These are phyloP conservation scores for Papiliotrema fonsecae DNA, from an alignment of 1,284 basidiomycete species.

Conservation along the genomic window DNA sequence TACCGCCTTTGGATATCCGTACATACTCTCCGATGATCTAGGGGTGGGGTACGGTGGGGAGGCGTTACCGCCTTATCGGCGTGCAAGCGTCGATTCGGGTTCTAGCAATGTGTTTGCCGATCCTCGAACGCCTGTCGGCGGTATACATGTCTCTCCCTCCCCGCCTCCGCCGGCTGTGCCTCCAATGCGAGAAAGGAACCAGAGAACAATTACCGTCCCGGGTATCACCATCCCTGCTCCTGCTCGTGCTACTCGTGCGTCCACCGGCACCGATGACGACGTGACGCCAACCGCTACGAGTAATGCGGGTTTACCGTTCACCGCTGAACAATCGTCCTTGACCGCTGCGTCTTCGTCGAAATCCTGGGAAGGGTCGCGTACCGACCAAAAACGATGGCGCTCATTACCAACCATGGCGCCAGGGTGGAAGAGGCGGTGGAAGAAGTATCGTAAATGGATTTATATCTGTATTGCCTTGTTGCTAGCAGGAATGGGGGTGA, in stretches of 20 bases:
- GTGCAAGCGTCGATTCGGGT: background rate
- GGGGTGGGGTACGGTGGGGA: constrained; percentile 16
- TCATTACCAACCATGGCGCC: background rate
- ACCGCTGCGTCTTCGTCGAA: constrained; percentile 11
- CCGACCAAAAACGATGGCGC: background rate
- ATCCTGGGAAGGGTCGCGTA: constrained; percentile 23
- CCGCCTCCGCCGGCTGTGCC: background rate
- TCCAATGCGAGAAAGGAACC: background rate
- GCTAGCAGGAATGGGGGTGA: constrained; percentile 5
- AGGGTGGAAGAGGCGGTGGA: constrained; percentile 20
- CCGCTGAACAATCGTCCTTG: too few species aligned
- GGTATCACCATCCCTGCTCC: background rate
- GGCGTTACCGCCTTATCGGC: constrained; percentile 38
- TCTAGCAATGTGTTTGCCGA: background rate
- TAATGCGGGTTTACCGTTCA: constrained; percentile 4
- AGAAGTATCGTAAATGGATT: constrained; percentile 30
- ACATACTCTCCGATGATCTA: constrained; percentile 11
- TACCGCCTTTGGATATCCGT: constrained; percentile 17
- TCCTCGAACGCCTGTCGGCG: background rate
- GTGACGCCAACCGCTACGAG: constrained; percentile 5
- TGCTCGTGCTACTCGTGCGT: background rate
- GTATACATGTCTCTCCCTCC: background rate
- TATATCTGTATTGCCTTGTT: constrained; percentile 26
- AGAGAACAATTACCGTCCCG: background rate
- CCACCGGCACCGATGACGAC: background rate